Evolutionary conservation across 1,284 basidiomycete species (phyloP), one percentile per base, ranked within the genome.

Genomic region (Fomitopsis palustris): DNA sequence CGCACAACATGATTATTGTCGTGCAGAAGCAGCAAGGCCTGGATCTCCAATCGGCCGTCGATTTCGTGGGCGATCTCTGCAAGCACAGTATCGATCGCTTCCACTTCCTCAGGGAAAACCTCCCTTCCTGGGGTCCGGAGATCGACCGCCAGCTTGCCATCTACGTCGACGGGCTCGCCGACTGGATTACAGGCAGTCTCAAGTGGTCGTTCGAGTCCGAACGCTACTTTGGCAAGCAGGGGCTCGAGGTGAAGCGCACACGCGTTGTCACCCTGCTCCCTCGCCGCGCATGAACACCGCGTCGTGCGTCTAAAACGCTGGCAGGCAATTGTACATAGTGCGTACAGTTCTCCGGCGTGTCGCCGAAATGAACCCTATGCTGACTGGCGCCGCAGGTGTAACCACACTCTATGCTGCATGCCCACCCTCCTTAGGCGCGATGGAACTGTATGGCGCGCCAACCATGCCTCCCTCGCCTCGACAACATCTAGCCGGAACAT

Each of bases 151-250:
- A 73, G 59, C 68, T 78, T 47, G 60, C 68, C 41, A 62, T 66
- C 38, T 78, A 78, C 64, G 70, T 75, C 47, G 65, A 68, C 33
- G 76, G 76, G 14, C 64, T 78, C 58, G 69, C 67, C 55, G 72
- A 76, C 61, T 77, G 75, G 75, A 75, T 78, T 60, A 69, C 74
- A 35, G 77, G 76, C n/a, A 73, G 71, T 57, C 64, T 78, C 51
- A 71, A 75, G 59, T 78, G 77, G 77, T 74, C 74, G 54, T 78
- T 78, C 63, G 68, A 74, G 63, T 74, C 75, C n/a, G 69, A 70
- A 57, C 68, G 77, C 17, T 78, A 79, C 65, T 78, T 79, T 61
- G 76, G 74, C 21, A 68, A 70, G 56, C 61, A 63, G 17, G 77
- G 76, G 4, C 54, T 56, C 9, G 62, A 69, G 58, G 70, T 77